Evolutionary conservation across 805 yeast genomes (phyloP), one percentile per base, ranked within the genome.

Genomic region (Scheffersomyces ergatensis): DNA sequence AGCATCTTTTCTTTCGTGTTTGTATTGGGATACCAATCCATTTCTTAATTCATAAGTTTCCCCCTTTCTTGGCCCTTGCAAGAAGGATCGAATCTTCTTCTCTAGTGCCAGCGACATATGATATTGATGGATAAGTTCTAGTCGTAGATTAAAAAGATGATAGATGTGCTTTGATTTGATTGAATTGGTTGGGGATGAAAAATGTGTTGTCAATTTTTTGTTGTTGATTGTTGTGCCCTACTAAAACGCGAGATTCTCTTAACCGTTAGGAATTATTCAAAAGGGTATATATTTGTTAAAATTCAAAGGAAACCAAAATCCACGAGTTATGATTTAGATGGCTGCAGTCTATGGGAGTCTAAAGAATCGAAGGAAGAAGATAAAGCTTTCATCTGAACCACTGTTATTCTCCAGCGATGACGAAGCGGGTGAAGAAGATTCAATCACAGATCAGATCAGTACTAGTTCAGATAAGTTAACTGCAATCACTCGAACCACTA

Each of bases 1-100:
- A 14, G 99, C 95, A 62, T 93, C 99, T 60, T 93, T 93, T 44
- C 97, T 77, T 57, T 95, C 98, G 49, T 80, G 83, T 19, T 97
- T 95, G 64, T 88, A 93, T 65, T 89, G 97, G 7, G 97, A 89
- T 4, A 90, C 97, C 39, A 93, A 74, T 1, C 97, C 98, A 25
- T 80, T 80, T 51, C 90, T 80, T 54, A 93, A 77, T 65, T 93
- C 99, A 53, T 78, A 87, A n/a, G 96, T 81, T 64, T 93, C 96
- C 37, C 89, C 86, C 60, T 70, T 72, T 23, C 61, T 57, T 20
- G 76, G 76, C 13, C 75, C 73, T 37, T 62, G 63, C 40, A 72
- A 56, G 53, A 70, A 70, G 50, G 53, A 63, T 44, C 69, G 54
- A 48, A 72, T 65, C 53, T 67, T 67, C 53, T 63, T 65, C 48